Percentiles rank a stretch among this genome's conserved stretches.
phyloP scores from a whole-genome alignment of 2,329 filamentous ascomycete genomes.

The Ceratocystis diversiconidia region DNA sequence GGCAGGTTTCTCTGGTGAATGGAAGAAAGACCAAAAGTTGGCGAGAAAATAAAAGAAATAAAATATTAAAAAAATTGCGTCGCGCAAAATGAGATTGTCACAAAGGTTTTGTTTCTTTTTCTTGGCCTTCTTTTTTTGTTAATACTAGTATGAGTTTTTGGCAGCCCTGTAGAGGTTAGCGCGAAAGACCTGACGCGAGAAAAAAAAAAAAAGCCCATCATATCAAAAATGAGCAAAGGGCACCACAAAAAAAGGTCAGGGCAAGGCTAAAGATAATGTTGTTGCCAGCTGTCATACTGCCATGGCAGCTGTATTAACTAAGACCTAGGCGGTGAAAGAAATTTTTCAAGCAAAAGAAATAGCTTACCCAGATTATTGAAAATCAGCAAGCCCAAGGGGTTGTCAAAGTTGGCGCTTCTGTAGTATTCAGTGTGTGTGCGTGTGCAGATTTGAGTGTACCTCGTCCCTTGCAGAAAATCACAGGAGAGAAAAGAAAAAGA shows the following conservation, averaged over 20 bases:
- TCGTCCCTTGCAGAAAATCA: too few species aligned
- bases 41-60: neutral
- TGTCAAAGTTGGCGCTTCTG: too few species aligned
- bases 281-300: neutral
- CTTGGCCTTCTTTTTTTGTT: too few species aligned
- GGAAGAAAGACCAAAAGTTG: neutral
- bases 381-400: too few species aligned
- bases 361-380: neutral
- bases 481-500: neutral
- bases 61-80: neutral
- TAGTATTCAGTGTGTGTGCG: too few species aligned
- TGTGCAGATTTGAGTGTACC: too few species aligned
- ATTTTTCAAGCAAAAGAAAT: neutral
- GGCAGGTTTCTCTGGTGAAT: neutral
- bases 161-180: neutral
- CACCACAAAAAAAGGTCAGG: neutral
- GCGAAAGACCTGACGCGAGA: neutral
- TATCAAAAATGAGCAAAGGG: neutral
- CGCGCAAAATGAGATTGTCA: slow-evolving; percentile 2
- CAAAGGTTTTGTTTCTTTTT: neutral
- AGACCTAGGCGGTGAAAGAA: neutral
- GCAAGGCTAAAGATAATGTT: neutral
- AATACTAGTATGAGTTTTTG: too few species aligned
- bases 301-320: too few species aligned
- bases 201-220: neutral